Evolutionary conservation across 176 grass and related monocot species (phyloP).

Genomic region (Oryza officinalis): DNA sequence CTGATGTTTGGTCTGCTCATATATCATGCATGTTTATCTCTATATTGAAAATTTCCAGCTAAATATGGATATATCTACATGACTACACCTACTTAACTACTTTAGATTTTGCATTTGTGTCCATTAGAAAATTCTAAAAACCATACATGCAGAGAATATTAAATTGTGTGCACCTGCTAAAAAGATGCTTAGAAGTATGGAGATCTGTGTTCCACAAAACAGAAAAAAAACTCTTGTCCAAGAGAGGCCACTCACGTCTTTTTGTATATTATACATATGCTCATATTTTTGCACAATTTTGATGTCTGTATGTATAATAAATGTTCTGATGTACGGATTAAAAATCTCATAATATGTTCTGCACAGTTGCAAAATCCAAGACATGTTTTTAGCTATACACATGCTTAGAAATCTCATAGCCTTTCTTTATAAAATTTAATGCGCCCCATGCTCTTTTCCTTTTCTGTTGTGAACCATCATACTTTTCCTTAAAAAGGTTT

Average conservation of each 20-base stretch:
- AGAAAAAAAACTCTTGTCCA: not conserved
- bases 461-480: slow-evolving; percentile 14
- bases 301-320: not conserved
- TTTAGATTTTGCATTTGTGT: not conserved
- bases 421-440: slow-evolving; percentile 13
- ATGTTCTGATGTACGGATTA: not conserved
- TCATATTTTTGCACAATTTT: not conserved
- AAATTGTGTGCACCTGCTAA: not conserved
- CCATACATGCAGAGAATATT: not conserved
- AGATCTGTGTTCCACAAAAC: not conserved
- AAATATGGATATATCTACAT: not conserved
- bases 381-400: not conserved
- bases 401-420: not conserved
- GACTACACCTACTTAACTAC: not conserved
- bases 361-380: not conserved
- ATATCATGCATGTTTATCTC: not conserved
- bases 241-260: not conserved
- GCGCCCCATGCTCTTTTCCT: not conserved
- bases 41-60: not conserved
- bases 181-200: not conserved
- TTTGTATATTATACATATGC: not conserved
- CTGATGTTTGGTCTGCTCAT: not conserved
- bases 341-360: not conserved
- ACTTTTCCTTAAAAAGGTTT: slow-evolving; percentile 29
- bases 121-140: not conserved